phyloP scores from a whole-genome alignment of 2,329 filamentous ascomycete species.

The Pleurostoma richardsiae region DNA sequence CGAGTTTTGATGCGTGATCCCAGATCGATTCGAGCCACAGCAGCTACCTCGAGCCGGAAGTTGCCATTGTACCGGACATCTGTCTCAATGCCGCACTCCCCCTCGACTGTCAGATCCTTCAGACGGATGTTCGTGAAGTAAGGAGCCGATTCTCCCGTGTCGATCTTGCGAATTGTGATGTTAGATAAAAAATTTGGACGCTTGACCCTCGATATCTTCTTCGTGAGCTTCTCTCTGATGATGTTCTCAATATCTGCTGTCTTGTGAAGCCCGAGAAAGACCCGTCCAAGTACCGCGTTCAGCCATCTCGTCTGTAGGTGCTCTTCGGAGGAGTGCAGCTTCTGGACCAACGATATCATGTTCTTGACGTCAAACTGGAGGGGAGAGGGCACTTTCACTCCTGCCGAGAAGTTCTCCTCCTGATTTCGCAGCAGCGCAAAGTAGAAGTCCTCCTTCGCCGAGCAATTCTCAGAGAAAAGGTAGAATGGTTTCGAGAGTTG shows the following conservation, averaged over 20 bases:
- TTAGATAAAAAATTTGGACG: constrained; percentile 86
- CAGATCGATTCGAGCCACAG: constrained; percentile 88
- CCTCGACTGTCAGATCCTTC: constrained; percentile 85
- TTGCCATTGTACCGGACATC: constrained; percentile 88
- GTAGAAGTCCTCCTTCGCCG: constrained; percentile 98
- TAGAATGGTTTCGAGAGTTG: constrained; percentile 77
- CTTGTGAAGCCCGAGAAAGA: constrained; percentile 85
- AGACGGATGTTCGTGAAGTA: constrained; percentile 85
- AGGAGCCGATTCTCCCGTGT: constrained; percentile 81
- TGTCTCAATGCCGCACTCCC: constrained; percentile 80
- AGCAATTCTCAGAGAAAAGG: constrained; percentile 91
- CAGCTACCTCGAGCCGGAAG: constrained; percentile 82
- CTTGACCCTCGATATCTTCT: constrained; percentile 92
- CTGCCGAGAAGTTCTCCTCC: constrained; percentile 57
- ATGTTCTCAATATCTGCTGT: constrained; percentile 76
- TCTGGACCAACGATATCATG: constrained; percentile 85
- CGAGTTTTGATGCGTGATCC: constrained; percentile 83
- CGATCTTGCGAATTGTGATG: constrained; percentile 75
- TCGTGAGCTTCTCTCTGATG: constrained; percentile 81
- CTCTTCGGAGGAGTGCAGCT: constrained; percentile 86
- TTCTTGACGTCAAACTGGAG: constrained; percentile 77
- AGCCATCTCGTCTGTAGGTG: constrained; percentile 88
- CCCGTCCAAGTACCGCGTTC: constrained; percentile 81
- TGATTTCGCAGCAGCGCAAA: constrained; percentile 85
- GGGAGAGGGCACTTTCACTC: constrained; percentile 59